Conservation (phyloP, 768 basidiomycete genomes). For the Lactarius trivialis region DNA sequence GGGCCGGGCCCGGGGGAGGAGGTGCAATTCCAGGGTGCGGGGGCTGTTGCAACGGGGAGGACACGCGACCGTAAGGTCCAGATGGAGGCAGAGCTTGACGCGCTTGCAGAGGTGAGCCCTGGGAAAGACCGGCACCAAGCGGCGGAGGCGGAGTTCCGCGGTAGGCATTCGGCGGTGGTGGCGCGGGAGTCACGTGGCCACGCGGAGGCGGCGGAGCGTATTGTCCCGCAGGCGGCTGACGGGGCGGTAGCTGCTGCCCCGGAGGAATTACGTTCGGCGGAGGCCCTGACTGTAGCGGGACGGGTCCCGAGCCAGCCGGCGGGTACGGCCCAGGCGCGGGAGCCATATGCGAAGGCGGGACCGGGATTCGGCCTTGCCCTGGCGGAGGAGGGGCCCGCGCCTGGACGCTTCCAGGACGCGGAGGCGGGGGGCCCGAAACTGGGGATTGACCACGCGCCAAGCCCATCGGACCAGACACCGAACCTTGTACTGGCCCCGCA, state of each 20-base stretch:
- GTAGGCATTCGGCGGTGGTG: constrained; percentile 31
- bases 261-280: constrained; percentile 14
- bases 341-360: constrained; percentile 7
- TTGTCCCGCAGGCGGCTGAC: constrained; percentile 36
- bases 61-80: constrained; percentile 30
- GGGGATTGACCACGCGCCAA: constrained; percentile 35
- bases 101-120: constrained; percentile 29
- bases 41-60: constrained; percentile 12
- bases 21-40: constrained; percentile 12
- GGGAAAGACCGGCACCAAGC: constrained; percentile 31
- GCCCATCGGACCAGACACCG: constrained; percentile 21
- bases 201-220: constrained; percentile 29
- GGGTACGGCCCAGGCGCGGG: constrained; percentile 10
- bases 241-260: constrained; percentile 20
- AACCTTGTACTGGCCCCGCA: constrained; percentile 32
- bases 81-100: constrained; percentile 9
- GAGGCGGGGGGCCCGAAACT: constrained; percentile 46
- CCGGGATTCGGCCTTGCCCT: constrained; percentile 5
- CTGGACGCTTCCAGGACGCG: constrained; percentile 50
- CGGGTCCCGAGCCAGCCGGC: neutral
- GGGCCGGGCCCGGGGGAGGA: constrained; percentile 24
- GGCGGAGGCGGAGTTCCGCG: constrained; percentile 36
- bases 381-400: constrained; percentile 25
- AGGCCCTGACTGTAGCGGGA: neutral
- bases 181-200: constrained; percentile 17